phyloP scores from a whole-genome alignment of 768 basidiomycete species.

The Naganishia onofrii region DNA sequence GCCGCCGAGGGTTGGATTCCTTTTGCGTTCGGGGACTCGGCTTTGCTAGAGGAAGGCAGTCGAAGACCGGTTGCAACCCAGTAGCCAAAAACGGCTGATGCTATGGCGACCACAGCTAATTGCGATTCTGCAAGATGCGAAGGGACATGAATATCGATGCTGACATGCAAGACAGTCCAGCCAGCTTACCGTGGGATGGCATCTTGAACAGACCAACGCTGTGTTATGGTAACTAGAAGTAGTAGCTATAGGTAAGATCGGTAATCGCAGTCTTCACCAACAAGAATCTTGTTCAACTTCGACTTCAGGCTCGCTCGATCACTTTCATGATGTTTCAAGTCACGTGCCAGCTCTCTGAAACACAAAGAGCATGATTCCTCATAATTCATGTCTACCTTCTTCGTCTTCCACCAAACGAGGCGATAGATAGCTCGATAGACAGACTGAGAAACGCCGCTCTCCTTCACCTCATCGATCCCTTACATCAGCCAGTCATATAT shows the following conservation, averaged over 20 bases:
- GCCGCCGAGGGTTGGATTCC: background rate
- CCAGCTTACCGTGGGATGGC: slow-evolving; percentile 8
- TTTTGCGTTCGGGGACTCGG: background rate
- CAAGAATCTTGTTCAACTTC: slow-evolving; percentile 1
- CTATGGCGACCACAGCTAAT: slow-evolving; percentile 2
- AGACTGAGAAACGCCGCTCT: background rate
- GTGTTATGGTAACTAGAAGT: background rate
- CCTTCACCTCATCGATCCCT: background rate
- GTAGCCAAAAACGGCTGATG: slow-evolving; percentile 17
- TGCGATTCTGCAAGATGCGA: slow-evolving; percentile 4
- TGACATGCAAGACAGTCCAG: no score
- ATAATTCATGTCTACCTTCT: no score
- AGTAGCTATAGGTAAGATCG: background rate
- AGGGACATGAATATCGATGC: background rate
- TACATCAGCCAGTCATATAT: no score
- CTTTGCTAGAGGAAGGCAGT: background rate
- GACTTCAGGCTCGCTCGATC: background rate
- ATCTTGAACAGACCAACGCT: background rate
- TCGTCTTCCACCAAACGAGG: no score
- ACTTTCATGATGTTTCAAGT: background rate
- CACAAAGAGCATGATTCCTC: background rate
- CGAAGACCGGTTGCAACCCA: background rate
- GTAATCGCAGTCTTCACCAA: no score
- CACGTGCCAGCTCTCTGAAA: background rate
- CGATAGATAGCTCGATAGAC: background rate